Conservation (phyloP, 1,284 basidiomycete species). For the Malassezia pachydermatis region DNA sequence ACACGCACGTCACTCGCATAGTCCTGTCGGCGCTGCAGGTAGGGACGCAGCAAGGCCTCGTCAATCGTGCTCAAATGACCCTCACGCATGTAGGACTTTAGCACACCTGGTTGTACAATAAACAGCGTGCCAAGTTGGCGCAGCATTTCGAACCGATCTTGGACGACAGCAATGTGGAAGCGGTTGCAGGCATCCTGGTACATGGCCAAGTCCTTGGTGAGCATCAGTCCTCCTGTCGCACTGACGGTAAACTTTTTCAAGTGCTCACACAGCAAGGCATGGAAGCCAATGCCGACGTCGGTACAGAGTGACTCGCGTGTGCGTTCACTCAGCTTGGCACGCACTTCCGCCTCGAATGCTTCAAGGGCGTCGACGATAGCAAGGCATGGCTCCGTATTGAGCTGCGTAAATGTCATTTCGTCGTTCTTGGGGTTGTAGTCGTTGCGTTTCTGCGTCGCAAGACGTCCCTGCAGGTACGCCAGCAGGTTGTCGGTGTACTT, state of each 20-base stretch:
- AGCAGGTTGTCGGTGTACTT: constrained; percentile 61
- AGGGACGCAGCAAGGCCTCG: constrained; percentile 72
- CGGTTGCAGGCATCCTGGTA: constrained; percentile 83
- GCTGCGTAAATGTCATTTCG: constrained; percentile 83
- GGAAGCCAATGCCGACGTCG: constrained; percentile 88
- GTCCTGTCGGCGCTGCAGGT: constrained; percentile 78
- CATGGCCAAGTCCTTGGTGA: constrained; percentile 94
- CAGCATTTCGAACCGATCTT: constrained; percentile 95
- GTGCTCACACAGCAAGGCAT: constrained; percentile 84
- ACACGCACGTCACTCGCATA: constrained; percentile 51
- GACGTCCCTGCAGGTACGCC: constrained; percentile 54
- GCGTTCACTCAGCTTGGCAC: constrained; percentile 45
- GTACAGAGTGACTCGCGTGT: constrained; percentile 83
- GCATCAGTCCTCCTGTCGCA: constrained; percentile 90
- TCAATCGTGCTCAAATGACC: constrained; percentile 66
- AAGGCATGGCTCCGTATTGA: constrained; percentile 90
- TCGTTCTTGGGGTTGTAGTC: constrained; percentile 84
- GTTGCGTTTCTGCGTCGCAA: constrained; percentile 85
- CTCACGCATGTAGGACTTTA: constrained; percentile 46
- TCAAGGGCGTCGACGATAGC: constrained; percentile 75
- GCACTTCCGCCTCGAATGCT: constrained; percentile 58
- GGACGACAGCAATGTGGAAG: constrained; percentile 70
- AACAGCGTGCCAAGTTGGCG: constrained; percentile 95
- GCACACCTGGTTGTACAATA: constrained; percentile 43
- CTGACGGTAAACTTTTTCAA: constrained; percentile 91